Evolutionary conservation across 176 grass and related monocot genomes (phyloP).

Genomic region (Panicum miliaceum): DNA sequence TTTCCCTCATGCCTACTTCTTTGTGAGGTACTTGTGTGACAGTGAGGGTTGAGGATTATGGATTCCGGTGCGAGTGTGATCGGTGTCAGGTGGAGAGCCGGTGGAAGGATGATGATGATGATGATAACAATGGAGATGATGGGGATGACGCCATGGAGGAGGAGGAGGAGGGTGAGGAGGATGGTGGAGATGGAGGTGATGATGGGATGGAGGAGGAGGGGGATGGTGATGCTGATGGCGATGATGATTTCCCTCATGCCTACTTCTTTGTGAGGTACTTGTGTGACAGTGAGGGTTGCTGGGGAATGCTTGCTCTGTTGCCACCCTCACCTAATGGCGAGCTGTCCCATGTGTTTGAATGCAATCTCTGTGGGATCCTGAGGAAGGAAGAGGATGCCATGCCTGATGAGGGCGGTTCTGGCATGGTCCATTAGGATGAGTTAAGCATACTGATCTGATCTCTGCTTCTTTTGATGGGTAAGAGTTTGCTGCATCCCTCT

Average conservation of each 20-base stretch:
- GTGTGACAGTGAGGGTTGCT: conserved; percentile 70
- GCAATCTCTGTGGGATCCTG: conserved; percentile 70
- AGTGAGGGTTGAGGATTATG: conserved; percentile 75
- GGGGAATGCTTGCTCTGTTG: conserved; percentile 69
- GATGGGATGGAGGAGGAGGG: conserved; percentile 52
- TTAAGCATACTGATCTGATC: neutral
- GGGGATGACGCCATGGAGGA: conserved; percentile 65
- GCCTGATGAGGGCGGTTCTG: conserved; percentile 41
- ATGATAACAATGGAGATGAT: conserved; percentile 25
- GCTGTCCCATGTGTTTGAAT: conserved; percentile 67
- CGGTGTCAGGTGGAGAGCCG: conserved; percentile 74
- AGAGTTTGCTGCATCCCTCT: neutral
- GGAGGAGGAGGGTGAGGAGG: conserved; percentile 51
- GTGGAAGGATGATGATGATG: conserved; percentile 77
- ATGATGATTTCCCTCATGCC: conserved; percentile 60
- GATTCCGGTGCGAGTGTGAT: conserved; percentile 84
- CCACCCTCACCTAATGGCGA: conserved; percentile 57
- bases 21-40: conserved; percentile 76
- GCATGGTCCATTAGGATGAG: conserved; percentile 46
- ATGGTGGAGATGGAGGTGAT: conserved; percentile 46
- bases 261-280: conserved; percentile 81
- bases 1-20: conserved; percentile 75
- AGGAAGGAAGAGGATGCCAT: conserved; percentile 46
- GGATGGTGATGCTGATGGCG: conserved; percentile 5
- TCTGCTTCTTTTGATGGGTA: conserved; percentile 27